These are phyloP conservation scores for Paracoccidioides lutzii DNA, from an alignment of 2,329 filamentous ascomycete genomes.

Conservation along the genomic window DNA sequence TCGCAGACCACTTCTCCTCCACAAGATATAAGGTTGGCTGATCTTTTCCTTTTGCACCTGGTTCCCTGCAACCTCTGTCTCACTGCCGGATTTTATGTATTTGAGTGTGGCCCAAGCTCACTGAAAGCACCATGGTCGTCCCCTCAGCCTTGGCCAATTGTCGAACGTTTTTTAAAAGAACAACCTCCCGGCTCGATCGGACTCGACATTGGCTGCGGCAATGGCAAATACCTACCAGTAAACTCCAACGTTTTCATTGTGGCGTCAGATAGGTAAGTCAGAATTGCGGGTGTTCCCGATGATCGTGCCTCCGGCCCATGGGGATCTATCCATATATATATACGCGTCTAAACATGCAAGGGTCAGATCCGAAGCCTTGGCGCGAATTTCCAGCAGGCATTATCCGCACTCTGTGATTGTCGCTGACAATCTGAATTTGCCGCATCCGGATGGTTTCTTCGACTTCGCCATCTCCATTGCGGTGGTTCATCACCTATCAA, in stretches of 20 bases:
- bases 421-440: conserved; percentile 71
- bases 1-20: conserved; percentile 37
- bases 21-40: conserved; percentile 48
- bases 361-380: conserved; percentile 45
- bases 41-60: neutral
- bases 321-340: neutral
- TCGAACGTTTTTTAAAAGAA: conserved; percentile 60
- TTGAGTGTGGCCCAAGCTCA: neutral
- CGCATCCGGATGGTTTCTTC: conserved; percentile 52
- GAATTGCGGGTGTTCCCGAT: neutral
- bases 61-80: conserved; percentile 1
- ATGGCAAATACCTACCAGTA: conserved; percentile 84
- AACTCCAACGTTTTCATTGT: conserved; percentile 67
- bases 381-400: conserved; percentile 44
- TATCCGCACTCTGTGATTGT: conserved; percentile 56
- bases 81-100: neutral
- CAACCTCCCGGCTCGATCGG: conserved; percentile 62
- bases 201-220: conserved; percentile 87
- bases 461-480: conserved; percentile 94
- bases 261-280: conserved; percentile 65
- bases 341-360: neutral
- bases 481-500: conserved; percentile 87
- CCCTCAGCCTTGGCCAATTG: conserved; percentile 72
- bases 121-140: neutral
- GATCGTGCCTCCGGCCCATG: neutral